Base-by-base conservation (phyloP, 768 basidiomycete species). In the Boletellus ananiceps region DNA sequence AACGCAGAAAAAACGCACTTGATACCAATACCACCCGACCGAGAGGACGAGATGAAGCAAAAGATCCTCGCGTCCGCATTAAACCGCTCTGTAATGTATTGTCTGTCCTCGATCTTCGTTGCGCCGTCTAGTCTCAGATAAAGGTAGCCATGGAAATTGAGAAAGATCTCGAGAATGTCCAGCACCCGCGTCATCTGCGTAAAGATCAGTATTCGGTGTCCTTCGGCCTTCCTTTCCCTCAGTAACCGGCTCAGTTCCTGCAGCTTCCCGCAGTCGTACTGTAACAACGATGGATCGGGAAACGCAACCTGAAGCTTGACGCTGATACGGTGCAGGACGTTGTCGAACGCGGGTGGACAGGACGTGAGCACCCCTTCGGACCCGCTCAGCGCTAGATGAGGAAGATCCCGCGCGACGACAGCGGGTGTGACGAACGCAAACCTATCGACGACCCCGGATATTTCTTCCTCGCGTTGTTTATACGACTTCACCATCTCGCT, bases 161-260 rank as follows among this genome's bases (percentile, higher is more conserved):
- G 77, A 67, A 93, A 98, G 15, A 85, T 84, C 65, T 97, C 94
- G 45, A 98, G 78, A 51, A 98, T 91, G 63, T 98, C 94, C 50
- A 98, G 76, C 29, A 98, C 85, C 51, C 79, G 78, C 27, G 94
- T 95, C 94, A 97, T 97, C 61, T 98, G 94, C 0, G 94, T 97
- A 69, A 98, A 98, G 54, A 98, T 94, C 40, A 98, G 76, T 21
- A 89, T 78, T 7, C 94, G 86, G 63, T 96, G 93, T 0, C 93
- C 92, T 6, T 83, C 91, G 0, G 83, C 80, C 62, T 93, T 92
- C 67, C 83, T 88, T 66, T 88, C 81, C 39, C 90, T 81, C 9
- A 98, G 74, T 23, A 98, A 72, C 21, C 71, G 72, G n/a, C 83
- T 79, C 8, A 98, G 79, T 49, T 83, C 79, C 60, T 96, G 94